phyloP scores from a whole-genome alignment of 805 yeast genomes.

The Wickerhamomyces bovis region DNA sequence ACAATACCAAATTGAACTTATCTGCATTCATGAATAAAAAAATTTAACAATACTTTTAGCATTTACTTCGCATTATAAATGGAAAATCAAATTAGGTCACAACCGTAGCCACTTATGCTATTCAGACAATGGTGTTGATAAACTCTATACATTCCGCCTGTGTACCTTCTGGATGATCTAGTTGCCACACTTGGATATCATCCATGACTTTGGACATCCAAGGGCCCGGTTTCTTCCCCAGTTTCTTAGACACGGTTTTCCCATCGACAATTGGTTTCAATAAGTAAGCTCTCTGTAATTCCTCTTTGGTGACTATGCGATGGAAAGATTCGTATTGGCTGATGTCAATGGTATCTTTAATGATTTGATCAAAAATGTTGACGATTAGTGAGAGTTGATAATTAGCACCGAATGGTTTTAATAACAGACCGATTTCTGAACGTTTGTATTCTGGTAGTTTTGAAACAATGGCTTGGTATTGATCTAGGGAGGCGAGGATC shows the following conservation, averaged over 20 bases:
- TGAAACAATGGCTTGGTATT: slow-evolving; percentile 25
- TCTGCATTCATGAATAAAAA: not conserved
- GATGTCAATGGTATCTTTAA: slow-evolving; percentile 1
- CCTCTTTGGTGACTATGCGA: slow-evolving; percentile 10
- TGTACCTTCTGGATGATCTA: slow-evolving; percentile 57
- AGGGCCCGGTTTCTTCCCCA: slow-evolving; percentile 71
- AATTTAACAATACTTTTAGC: not conserved
- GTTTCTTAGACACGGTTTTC: slow-evolving; percentile 47
- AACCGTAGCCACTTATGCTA: not conserved
- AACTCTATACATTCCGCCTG: slow-evolving; percentile 50
- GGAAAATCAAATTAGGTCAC: not conserved
- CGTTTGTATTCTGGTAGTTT: slow-evolving; percentile 32
- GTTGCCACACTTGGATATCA: slow-evolving; percentile 63
- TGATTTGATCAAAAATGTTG: slow-evolving; percentile 14
- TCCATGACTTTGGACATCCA: slow-evolving; percentile 66
- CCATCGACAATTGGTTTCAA: slow-evolving; percentile 74
- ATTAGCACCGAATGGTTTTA: slow-evolving; percentile 48
- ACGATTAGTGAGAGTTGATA: slow-evolving; percentile 40
- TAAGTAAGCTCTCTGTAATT: slow-evolving; percentile 30
- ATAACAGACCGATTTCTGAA: slow-evolving; percentile 53
- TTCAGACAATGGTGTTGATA: slow-evolving; percentile 18
- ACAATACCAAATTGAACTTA: not conserved
- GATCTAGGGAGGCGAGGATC: slow-evolving; percentile 31
- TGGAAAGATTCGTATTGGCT: slow-evolving; percentile 13
- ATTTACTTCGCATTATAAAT: not conserved